A percentile compares a stretch with the other conserved stretches of the same genome.
Evolutionary conservation across 164 flowering plant species (phyloP).

Genomic region (Dillenia suffruticosa): DNA sequence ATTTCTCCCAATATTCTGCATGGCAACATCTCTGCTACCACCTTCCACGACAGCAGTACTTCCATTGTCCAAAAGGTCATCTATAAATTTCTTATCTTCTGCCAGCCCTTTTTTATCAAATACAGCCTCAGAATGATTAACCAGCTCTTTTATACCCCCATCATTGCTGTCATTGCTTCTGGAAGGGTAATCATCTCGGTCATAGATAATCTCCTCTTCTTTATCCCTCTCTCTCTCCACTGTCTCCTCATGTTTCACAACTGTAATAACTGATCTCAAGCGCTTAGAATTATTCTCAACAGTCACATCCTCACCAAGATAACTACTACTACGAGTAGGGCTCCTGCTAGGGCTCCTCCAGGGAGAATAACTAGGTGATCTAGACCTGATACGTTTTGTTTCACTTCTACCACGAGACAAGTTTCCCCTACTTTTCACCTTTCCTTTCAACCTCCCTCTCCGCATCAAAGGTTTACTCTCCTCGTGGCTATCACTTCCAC

Average conservation of each 20-base stretch:
- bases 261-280: slow-evolving; percentile 50
- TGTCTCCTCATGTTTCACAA: slow-evolving; percentile 16
- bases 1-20: slow-evolving; percentile 12
- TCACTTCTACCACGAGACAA: slow-evolving; percentile 9
- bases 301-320: slow-evolving; percentile 23
- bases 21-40: slow-evolving; percentile 11
- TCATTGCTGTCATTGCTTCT: slow-evolving; percentile 64
- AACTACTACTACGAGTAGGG: neutral
- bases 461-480: slow-evolving; percentile 27
- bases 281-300: slow-evolving; percentile 34
- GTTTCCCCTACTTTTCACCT: slow-evolving; percentile 19
- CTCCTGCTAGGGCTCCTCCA: slow-evolving; percentile 19
- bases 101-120: slow-evolving; percentile 17
- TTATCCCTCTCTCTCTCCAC: slow-evolving; percentile 13
- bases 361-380: slow-evolving; percentile 44
- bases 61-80: slow-evolving; percentile 4
- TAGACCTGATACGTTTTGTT: slow-evolving; percentile 18
- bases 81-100: slow-evolving; percentile 20
- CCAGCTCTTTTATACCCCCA: slow-evolving; percentile 27
- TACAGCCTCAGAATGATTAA: slow-evolving; percentile 9
- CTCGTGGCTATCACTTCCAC: slow-evolving; percentile 11
- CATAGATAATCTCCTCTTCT: slow-evolving; percentile 50
- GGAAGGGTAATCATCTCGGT: slow-evolving; percentile 58
- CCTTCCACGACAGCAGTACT: neutral
- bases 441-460: slow-evolving; percentile 29